phyloP scores from a whole-genome alignment of 225 moss, liverwort and hornwort genomes.

The Neckera pumila region DNA sequence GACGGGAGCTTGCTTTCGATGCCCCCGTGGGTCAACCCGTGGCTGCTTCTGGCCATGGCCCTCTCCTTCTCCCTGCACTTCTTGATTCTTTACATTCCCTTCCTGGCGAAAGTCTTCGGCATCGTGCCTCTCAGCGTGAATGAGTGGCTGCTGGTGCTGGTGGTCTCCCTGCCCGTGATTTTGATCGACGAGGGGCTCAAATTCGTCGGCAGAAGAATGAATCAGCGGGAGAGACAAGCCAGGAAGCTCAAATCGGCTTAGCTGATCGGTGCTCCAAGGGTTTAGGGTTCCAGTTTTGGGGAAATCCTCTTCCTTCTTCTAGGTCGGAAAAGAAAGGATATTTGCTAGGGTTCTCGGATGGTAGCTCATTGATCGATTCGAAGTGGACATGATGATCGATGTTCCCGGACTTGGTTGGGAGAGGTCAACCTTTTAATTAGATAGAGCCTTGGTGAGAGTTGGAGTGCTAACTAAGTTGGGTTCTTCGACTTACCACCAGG shows the following conservation, averaged over 20 bases:
- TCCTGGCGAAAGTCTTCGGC: conserved; percentile 72
- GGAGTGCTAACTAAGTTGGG: background rate
- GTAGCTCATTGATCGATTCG: conserved; percentile 6
- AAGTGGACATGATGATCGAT: background rate
- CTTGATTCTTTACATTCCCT: conserved; percentile 73
- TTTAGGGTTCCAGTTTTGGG: background rate
- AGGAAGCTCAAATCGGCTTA: conserved; percentile 57
- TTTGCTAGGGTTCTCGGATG: background rate
- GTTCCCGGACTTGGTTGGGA: background rate
- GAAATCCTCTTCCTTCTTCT: background rate
- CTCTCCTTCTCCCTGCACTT: conserved; percentile 74
- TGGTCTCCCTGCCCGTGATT: conserved; percentile 80
- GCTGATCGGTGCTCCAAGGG: background rate
- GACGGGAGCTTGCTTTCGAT: conserved; percentile 74
- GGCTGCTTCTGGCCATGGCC: conserved; percentile 71
- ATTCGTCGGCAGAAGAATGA: conserved; percentile 67
- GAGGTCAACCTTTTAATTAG: background rate
- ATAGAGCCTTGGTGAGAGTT: background rate
- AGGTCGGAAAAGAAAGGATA: background rate
- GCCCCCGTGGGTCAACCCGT: conserved; percentile 94
- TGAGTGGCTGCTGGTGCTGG: conserved; percentile 89
- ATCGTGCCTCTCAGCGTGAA: conserved; percentile 85
- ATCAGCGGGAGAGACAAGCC: conserved; percentile 41
- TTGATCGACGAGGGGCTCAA: conserved; percentile 81
- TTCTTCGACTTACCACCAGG: background rate